phyloP scores from a whole-genome alignment of 148 eudicot genomes.

The Dysphania ambrosioides region DNA sequence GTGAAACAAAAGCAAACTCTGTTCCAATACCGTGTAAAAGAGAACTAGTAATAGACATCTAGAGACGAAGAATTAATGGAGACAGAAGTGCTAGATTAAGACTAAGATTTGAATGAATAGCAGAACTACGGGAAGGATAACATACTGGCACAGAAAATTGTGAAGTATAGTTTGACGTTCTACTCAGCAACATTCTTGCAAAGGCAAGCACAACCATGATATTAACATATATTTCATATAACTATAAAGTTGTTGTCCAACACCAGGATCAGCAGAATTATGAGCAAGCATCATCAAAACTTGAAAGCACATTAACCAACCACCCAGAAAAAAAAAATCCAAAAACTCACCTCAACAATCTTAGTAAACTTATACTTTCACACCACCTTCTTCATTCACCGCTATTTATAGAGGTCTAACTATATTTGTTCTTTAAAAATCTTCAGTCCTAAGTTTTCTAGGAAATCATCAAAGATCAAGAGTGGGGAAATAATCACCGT shows the following conservation, averaged over 20 bases:
- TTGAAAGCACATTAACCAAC: background rate
- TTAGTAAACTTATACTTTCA: background rate
- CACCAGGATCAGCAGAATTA: background rate
- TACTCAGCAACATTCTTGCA: background rate
- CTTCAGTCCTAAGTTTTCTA: background rate
- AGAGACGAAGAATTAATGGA: background rate
- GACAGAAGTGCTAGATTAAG: background rate
- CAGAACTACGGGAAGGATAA: background rate
- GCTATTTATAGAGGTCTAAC: background rate
- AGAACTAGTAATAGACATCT: background rate
- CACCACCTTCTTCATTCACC: background rate
- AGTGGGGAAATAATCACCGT: background rate
- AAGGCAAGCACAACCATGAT: background rate
- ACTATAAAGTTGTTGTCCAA: background rate
- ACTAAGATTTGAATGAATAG: background rate
- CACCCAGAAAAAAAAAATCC: no score
- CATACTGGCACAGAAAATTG: background rate
- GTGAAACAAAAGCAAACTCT: slow-evolving; percentile 1
- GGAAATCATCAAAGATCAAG: background rate
- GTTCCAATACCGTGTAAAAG: background rate
- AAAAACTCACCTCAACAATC: background rate
- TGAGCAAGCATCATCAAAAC: background rate
- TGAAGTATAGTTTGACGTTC: background rate
- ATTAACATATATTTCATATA: no score
- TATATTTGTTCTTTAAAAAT: background rate